These are phyloP conservation scores for Colletotrichum agaves DNA, from an alignment of 2,329 filamentous ascomycete species.

Conservation along the genomic window DNA sequence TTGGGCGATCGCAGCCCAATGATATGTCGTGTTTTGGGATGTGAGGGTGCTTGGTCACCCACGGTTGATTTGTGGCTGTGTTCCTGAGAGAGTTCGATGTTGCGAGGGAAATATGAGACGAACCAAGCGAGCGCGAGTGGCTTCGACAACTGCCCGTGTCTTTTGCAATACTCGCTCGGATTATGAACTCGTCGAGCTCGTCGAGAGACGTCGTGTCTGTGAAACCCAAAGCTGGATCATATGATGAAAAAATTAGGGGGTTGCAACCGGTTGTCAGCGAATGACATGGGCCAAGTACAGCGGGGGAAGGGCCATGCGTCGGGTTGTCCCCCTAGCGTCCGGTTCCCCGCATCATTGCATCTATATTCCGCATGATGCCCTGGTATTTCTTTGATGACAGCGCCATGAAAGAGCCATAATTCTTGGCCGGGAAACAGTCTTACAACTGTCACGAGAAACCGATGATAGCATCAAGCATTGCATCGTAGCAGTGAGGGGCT, in stretches of 20 bases:
- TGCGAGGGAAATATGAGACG: not conserved
- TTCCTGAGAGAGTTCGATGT: not conserved
- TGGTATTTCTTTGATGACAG: not conserved
- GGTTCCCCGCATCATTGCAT: constrained; percentile 31
- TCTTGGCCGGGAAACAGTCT: not conserved
- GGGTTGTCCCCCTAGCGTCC: constrained; percentile 8
- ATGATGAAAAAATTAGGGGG: constrained; percentile 4
- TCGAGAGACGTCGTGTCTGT: not conserved
- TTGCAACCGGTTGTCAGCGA: not conserved
- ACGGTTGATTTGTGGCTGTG: constrained; percentile 14
- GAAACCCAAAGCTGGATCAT: constrained; percentile 21
- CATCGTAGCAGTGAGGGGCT: not conserved
- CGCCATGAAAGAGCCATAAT: not conserved
- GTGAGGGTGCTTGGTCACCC: not conserved
- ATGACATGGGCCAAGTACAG: constrained; percentile 33
- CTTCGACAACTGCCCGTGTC: not conserved
- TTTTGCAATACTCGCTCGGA: not conserved
- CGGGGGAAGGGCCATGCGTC: constrained; percentile 14
- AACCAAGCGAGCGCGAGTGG: not conserved
- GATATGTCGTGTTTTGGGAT: not conserved
- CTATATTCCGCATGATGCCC: constrained; percentile 14
- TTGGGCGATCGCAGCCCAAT: not conserved
- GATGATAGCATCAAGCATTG: not conserved
- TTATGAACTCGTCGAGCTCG: constrained; percentile 4
- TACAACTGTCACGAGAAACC: not conserved